Conservation (phyloP, 257 asterid genomes). For the Ehretia macrophylla region DNA sequence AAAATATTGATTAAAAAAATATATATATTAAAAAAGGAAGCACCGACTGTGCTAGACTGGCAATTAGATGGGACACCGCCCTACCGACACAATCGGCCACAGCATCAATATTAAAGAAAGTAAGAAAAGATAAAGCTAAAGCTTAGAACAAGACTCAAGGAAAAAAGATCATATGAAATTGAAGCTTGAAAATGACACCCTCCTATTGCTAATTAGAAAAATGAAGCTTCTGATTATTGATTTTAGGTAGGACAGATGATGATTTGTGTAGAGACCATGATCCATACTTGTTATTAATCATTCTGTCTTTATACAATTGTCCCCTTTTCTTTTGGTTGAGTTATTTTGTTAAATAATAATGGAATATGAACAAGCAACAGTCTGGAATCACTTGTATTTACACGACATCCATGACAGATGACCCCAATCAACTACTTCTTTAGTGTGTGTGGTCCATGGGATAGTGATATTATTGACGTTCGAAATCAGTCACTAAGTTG, state of each 20-base stretch:
- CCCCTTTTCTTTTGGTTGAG: neutral
- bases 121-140: neutral
- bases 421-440: neutral
- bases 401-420: neutral
- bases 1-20: too few species aligned
- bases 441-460: neutral
- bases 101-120: neutral
- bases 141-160: neutral
- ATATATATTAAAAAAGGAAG: too few species aligned
- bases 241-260: neutral
- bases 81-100: neutral
- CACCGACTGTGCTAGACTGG: too few species aligned
- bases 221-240: neutral
- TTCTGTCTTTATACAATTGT: neutral
- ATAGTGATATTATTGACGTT: neutral
- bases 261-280: too few species aligned
- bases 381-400: neutral
- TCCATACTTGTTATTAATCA: neutral
- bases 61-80: neutral
- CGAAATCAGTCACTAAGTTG: neutral
- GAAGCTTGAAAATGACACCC: neutral
- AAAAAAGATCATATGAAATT: neutral
- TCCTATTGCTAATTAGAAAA: too few species aligned
- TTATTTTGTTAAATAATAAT: neutral
- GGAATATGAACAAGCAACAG: neutral